These are phyloP conservation scores for Pythium utonaiense DNA, from an alignment of 352 stramenopile genomes.

Conservation along the genomic window DNA sequence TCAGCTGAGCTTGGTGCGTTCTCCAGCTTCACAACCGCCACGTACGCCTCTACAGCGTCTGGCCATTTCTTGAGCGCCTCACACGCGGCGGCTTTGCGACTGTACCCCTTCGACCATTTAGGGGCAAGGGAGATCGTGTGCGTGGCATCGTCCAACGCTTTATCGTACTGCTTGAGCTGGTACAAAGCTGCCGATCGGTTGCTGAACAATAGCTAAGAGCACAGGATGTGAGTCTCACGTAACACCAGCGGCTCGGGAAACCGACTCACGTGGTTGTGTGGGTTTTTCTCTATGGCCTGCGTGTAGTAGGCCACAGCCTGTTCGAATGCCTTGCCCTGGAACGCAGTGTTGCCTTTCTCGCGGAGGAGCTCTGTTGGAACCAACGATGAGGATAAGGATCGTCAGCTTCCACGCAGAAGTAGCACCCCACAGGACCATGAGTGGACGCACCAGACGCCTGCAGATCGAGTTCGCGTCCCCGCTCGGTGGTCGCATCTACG, in stretches of 20 bases:
- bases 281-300: slow-evolving; percentile 46
- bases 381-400: neutral
- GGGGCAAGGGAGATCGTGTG: slow-evolving; percentile 73
- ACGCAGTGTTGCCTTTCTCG: slow-evolving; percentile 62
- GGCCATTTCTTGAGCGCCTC: slow-evolving; percentile 49
- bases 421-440: neutral
- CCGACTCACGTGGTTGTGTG: slow-evolving; percentile 44
- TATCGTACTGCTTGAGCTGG: slow-evolving; percentile 63
- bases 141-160: slow-evolving; percentile 84
- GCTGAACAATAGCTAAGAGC: slow-evolving; percentile 52
- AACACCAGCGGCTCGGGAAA: neutral
- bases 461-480: slow-evolving; percentile 9
- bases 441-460: slow-evolving; percentile 18
- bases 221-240: neutral
- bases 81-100: slow-evolving; percentile 85
- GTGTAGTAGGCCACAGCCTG: slow-evolving; percentile 48
- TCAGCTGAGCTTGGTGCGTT: slow-evolving; percentile 23
- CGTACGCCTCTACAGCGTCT: slow-evolving; percentile 75
- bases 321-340: slow-evolving; percentile 53
- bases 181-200: slow-evolving; percentile 88
- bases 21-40: slow-evolving; percentile 74
- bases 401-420: neutral
- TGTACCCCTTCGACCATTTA: slow-evolving; percentile 92
- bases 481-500: slow-evolving; percentile 4
- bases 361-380: slow-evolving; percentile 34